A percentile compares a stretch with the other conserved stretches of the same genome.
These are phyloP conservation scores for Talaromyces nanjingensis DNA, from an alignment of 495 filamentous ascomycete genomes.

Conservation along the genomic window DNA sequence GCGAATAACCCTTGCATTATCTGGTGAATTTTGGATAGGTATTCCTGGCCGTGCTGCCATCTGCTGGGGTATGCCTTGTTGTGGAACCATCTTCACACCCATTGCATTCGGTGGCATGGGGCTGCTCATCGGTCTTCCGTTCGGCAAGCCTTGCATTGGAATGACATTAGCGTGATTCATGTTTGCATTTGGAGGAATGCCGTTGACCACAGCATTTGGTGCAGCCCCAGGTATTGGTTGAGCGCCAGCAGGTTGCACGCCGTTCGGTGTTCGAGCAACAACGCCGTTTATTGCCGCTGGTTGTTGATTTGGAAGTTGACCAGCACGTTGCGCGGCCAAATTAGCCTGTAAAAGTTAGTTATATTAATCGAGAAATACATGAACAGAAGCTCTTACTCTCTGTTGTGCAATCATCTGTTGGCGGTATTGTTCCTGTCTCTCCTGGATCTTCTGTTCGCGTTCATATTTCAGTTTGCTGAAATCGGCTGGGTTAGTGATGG, in stretches of 20 bases:
- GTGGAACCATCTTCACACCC: conserved; percentile 63
- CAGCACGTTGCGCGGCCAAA: conserved; percentile 35
- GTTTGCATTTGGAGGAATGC: conserved; percentile 21
- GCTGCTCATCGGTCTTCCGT: conserved; percentile 35
- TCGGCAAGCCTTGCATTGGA: conserved; percentile 22
- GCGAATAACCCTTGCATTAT: conserved; percentile 43
- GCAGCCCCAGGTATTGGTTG: conserved; percentile 22
- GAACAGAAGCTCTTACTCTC: conserved; percentile 40
- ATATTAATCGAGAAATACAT: neutral
- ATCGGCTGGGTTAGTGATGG: conserved; percentile 69
- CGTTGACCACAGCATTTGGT: conserved; percentile 18
- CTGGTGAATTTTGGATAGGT: conserved; percentile 47
- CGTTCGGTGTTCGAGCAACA: conserved; percentile 28
- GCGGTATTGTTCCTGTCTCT: conserved; percentile 63
- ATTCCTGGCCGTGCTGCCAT: conserved; percentile 53
- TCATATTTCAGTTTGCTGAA: conserved; percentile 86
- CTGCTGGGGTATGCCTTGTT: conserved; percentile 60
- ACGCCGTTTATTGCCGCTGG: conserved; percentile 29
- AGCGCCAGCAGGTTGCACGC: conserved; percentile 31
- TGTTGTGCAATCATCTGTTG: conserved; percentile 55
- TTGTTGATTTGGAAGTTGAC: conserved; percentile 38
- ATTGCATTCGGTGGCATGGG: conserved; percentile 48
- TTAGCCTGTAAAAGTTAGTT: conserved; percentile 21
- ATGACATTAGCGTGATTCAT: conserved; percentile 11
- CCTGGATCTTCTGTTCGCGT: conserved; percentile 67